phyloP scores from a whole-genome alignment of 306 rosid species.

The Rubus idaeus region DNA sequence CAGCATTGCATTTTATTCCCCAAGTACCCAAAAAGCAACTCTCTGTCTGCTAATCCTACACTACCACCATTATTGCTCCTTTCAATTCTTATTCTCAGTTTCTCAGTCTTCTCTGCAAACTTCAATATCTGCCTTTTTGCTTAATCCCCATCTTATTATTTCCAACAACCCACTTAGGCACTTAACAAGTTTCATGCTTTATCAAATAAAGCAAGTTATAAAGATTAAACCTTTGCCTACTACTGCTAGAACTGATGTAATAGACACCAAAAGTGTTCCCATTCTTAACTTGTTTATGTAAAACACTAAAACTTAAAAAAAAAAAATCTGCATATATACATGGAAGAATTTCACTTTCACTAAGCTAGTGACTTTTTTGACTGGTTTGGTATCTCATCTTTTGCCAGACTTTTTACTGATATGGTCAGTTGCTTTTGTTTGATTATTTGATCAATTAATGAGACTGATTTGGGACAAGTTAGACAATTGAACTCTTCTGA shows the following conservation, averaged over 20 bases:
- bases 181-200: slow-evolving; percentile 25
- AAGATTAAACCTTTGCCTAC: slow-evolving; percentile 11
- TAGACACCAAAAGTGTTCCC: slow-evolving; percentile 38
- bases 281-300: neutral
- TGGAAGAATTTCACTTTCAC: neutral
- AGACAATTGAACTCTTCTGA: neutral
- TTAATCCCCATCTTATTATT: slow-evolving; percentile 43
- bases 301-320: neutral
- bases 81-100: slow-evolving; percentile 26
- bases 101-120: slow-evolving; percentile 23
- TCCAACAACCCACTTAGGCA: slow-evolving; percentile 48
- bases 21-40: slow-evolving; percentile 89
- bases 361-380: neutral
- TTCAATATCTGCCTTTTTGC: slow-evolving; percentile 61
- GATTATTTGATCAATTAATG: neutral
- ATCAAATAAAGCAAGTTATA: slow-evolving; percentile 40
- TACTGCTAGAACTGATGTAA: slow-evolving; percentile 9
- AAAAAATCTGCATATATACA: neutral
- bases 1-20: slow-evolving; percentile 78
- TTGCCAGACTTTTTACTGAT: slow-evolving; percentile 1
- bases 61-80: slow-evolving; percentile 49
- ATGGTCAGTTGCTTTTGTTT: neutral
- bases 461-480: neutral
- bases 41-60: slow-evolving; percentile 80
- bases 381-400: neutral